phyloP scores from a whole-genome alignment of 768 basidiomycete genomes.

The Imleria badia region DNA sequence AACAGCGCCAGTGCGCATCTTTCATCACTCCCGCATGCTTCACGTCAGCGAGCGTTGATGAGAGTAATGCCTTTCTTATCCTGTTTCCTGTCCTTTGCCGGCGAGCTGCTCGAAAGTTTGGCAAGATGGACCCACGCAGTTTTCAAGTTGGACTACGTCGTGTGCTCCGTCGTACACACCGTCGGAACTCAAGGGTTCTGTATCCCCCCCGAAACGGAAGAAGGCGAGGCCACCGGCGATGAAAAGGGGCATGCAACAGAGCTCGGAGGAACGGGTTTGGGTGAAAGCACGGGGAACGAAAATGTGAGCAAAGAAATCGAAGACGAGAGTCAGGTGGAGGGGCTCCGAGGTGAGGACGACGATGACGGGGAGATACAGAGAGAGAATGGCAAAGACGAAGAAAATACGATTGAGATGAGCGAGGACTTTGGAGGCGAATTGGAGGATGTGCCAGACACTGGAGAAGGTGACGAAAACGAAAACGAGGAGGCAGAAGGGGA shows the following conservation, averaged over 20 bases:
- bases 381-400: conserved; percentile 51
- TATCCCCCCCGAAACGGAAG: conserved; percentile 77
- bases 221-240: conserved; percentile 46
- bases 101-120: conserved; percentile 55
- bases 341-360: conserved; percentile 69
- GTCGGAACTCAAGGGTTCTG: conserved; percentile 91
- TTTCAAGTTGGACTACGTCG: conserved; percentile 81
- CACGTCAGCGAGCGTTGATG: conserved; percentile 37
- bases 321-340: conserved; percentile 96
- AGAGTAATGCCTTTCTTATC: conserved; percentile 75
- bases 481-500: conserved; percentile 50
- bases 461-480: conserved; percentile 41
- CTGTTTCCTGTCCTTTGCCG: conserved; percentile 55
- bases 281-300: conserved; percentile 80
- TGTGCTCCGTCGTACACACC: conserved; percentile 70
- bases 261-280: conserved; percentile 80
- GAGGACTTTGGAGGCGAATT: conserved; percentile 86
- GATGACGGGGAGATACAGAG: conserved; percentile 29
- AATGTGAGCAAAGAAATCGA: conserved; percentile 94
- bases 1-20: conserved; percentile 40
- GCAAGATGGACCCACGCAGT: conserved; percentile 69
- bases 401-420: conserved; percentile 87
- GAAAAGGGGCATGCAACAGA: conserved; percentile 39
- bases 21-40: conserved; percentile 31
- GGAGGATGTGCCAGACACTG: conserved; percentile 73